Base-by-base conservation (phyloP, 1,284 basidiomycete species). In the Puccinia novopanici region DNA sequence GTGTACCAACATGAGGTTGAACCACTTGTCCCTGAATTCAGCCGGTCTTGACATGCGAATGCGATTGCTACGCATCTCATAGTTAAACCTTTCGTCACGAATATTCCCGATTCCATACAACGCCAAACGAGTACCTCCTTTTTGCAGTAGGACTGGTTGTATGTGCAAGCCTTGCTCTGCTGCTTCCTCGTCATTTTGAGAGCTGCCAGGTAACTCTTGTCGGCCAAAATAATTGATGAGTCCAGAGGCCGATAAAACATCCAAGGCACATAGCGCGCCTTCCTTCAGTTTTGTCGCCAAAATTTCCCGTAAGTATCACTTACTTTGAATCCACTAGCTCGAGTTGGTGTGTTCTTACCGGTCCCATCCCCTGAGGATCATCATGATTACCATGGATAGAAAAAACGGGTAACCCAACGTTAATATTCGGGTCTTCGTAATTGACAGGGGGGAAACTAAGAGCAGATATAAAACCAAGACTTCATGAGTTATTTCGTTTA, bases 331-430 rank as follows among this genome's bases (percentile, higher is more conserved):
- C 17, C 61, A 70, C 24, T 34, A 2, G 45, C 8, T 50, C 50
- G 54, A 27, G 86, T 15, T 50, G 24, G 4, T 5, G 50, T 42
- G n/a, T 50, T 48, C 92, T 83, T 84, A 94, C 94, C 13, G 92
- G 89, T 17, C 95, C 95, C 15, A 94, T 91, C 30, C 96, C 97
- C 87, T 99, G 97, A 45, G 97, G 96, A 84, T 99, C 96, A 85
- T 99, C 97, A 86, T 99, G 97, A 85, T 99, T 99, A 59, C 96
- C 97, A 84, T 99, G 96, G 65, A 99, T 99, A 0, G 95, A 98
- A 87, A 99, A 99, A 30, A 98, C 92, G 2, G 97, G 97, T 40
- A 97, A 93, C 27, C 90, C 91, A 75, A 99, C 90, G 84, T 99
- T 99, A 81, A 98, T 88, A 85, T 99, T 98, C 0, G 91, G 90